phyloP scores from a whole-genome alignment of 345 rosid species.

The Bretschneidera sinensis region DNA sequence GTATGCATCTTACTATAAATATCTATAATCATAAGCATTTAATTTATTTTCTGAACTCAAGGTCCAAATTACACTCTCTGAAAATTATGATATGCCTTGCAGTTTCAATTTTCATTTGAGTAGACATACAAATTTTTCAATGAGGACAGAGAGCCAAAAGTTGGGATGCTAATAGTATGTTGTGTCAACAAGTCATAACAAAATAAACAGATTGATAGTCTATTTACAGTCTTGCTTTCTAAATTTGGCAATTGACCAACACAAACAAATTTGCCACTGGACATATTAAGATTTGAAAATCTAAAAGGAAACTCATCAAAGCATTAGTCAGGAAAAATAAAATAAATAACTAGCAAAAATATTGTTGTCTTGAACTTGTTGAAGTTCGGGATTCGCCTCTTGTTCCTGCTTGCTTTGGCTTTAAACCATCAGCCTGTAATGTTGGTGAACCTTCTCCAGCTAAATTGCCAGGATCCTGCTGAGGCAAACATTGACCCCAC shows the following conservation, averaged over 20 bases:
- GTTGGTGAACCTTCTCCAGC: conserved; percentile 17
- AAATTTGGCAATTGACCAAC: conserved; percentile 10
- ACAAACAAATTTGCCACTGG: conserved; percentile 3
- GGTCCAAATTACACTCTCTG: too few species aligned
- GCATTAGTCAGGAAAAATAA: neutral
- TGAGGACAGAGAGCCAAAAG: too few species aligned
- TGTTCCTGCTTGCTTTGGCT: conserved; percentile 7
- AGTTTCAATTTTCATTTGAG: too few species aligned
- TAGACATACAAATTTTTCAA: too few species aligned
- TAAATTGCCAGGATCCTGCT: conserved; percentile 17
- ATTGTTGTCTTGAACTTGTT: conserved; percentile 24
- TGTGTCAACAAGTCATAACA: conserved; percentile 8
- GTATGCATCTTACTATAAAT: too few species aligned
- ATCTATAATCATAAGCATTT: too few species aligned
- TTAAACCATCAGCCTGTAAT: conserved; percentile 13
- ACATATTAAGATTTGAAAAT: neutral
- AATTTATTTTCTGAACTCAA: too few species aligned
- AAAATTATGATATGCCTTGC: too few species aligned
- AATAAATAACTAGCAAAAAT: neutral
- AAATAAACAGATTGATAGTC: conserved; percentile 16
- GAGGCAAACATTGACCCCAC: conserved; percentile 26
- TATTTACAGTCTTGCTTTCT: conserved; percentile 30
- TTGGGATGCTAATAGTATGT: too few species aligned
- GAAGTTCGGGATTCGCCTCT: conserved; percentile 19
- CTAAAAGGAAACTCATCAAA: conserved; percentile 3